Evolutionary conservation across 495 filamentous ascomycete species (phyloP).

Genomic region (Venustampulla echinocandica): DNA sequence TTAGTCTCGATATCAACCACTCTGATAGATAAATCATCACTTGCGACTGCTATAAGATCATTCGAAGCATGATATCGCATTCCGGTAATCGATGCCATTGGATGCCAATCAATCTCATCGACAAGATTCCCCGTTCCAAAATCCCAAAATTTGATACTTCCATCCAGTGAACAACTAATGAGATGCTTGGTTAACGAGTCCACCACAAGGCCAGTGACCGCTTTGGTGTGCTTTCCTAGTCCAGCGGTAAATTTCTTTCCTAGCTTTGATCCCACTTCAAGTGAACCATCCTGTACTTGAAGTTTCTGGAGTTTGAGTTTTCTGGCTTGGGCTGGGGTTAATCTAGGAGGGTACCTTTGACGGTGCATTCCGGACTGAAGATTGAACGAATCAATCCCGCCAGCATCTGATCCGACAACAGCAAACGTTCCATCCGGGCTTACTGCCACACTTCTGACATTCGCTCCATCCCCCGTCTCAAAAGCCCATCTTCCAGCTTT

Average conservation of each 20-base stretch:
- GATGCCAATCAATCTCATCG: conserved; percentile 78
- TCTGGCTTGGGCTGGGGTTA: conserved; percentile 55
- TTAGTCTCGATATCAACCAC: conserved; percentile 87
- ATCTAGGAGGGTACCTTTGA: conserved; percentile 69
- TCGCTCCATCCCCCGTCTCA: conserved; percentile 70
- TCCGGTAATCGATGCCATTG: conserved; percentile 66
- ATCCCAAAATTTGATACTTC: conserved; percentile 98
- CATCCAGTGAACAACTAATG: conserved; percentile 80
- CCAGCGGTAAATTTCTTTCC: conserved; percentile 33
- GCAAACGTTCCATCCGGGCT: conserved; percentile 91
- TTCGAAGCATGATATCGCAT: conserved; percentile 70
- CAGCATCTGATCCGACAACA: conserved; percentile 74
- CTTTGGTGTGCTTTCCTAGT: conserved; percentile 61
- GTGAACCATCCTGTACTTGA: conserved; percentile 35
- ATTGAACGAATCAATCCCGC: conserved; percentile 88
- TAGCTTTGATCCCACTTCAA: conserved; percentile 11
- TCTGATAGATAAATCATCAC: conserved; percentile 80
- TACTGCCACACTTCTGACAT: conserved; percentile 81
- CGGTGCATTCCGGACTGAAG: conserved; percentile 85
- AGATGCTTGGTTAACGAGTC: conserved; percentile 77
- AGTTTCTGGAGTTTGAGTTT: conserved; percentile 50
- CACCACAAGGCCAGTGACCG: conserved; percentile 77
- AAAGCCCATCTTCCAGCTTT: conserved; percentile 89
- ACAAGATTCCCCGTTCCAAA: conserved; percentile 68
- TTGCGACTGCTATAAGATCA: conserved; percentile 82